These are phyloP conservation scores for Aspergillus sp. DNA, from an alignment of 2,329 filamentous ascomycete genomes.

Conservation along the genomic window DNA sequence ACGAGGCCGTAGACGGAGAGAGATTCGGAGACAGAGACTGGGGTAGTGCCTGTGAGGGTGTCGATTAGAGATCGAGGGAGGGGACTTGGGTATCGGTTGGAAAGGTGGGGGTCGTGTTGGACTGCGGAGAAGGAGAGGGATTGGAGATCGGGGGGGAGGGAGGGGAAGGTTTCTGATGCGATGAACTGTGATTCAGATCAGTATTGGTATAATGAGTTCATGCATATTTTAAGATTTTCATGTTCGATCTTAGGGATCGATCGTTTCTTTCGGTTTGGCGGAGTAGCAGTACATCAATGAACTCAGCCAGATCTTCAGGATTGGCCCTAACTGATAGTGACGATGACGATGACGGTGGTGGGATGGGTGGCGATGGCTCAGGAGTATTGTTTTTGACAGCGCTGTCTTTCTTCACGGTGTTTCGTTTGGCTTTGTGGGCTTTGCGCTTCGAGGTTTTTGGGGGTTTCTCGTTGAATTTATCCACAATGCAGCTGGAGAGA, in stretches of 20 bases:
- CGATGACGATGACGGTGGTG: constrained; percentile 2
- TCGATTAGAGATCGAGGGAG: constrained; percentile 50
- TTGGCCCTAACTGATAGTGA: constrained; percentile 28
- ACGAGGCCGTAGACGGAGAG: constrained; percentile 64
- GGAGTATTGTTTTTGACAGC: not conserved
- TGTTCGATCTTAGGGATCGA: not conserved
- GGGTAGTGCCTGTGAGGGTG: constrained; percentile 50
- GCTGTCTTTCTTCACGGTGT: not conserved
- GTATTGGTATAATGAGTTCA: not conserved
- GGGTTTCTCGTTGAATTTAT: constrained; percentile 51
- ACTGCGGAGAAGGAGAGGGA: constrained; percentile 57
- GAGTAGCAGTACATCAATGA: constrained; percentile 56
- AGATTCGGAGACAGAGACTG: constrained; percentile 61
- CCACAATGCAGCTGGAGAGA: constrained; percentile 64
- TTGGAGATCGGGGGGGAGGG: constrained; percentile 58
- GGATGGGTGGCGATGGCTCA: not conserved
- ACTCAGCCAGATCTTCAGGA: constrained; percentile 70
- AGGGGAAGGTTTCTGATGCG: constrained; percentile 62
- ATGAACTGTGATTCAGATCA: constrained; percentile 53
- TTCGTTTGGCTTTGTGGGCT: constrained; percentile 15
- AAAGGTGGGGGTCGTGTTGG: constrained; percentile 46
- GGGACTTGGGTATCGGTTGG: constrained; percentile 54
- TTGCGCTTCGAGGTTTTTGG: constrained; percentile 33
- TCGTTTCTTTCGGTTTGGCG: constrained; percentile 4
- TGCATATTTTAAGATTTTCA: not conserved